These are phyloP conservation scores for Sporothrix phasma DNA, from an alignment of 2,329 filamentous ascomycete genomes.

Conservation along the genomic window DNA sequence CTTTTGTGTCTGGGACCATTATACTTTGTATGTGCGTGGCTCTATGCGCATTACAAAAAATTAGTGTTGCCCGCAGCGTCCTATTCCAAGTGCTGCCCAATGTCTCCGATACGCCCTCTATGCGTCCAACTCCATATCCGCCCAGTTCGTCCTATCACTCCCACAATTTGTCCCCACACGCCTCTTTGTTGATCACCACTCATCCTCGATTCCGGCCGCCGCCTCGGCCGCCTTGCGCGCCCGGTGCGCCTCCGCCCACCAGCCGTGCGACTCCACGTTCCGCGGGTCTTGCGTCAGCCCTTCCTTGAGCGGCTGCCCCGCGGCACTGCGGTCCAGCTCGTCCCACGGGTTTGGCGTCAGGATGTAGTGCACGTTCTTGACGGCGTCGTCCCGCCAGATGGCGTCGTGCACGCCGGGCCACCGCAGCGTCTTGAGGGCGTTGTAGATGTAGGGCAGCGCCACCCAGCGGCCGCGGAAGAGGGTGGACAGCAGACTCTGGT, in stretches of 20 bases:
- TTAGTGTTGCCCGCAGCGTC: not conserved
- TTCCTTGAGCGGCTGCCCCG: slow-evolving; percentile 30
- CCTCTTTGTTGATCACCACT: slow-evolving; percentile 4
- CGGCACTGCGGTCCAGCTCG: slow-evolving; percentile 31
- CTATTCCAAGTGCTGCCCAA: not conserved
- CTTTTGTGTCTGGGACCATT: not conserved
- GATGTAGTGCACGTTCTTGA: slow-evolving; percentile 55
- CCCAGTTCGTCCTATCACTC: not conserved
- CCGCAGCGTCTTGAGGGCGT: slow-evolving; percentile 51
- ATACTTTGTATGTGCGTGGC: not conserved
- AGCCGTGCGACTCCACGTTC: slow-evolving; percentile 40
- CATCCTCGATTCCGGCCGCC: slow-evolving; percentile 17
- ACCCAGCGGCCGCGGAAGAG: slow-evolving; percentile 48
- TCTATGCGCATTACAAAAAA: too few species aligned
- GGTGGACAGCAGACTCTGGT: slow-evolving; percentile 48
- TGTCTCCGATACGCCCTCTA: not conserved
- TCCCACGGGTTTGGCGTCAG: slow-evolving; percentile 51
- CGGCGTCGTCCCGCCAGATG: slow-evolving; percentile 48
- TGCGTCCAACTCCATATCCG: not conserved
- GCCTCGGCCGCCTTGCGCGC: slow-evolving; percentile 23
- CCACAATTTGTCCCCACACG: not conserved
- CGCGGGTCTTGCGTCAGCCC: slow-evolving; percentile 25
- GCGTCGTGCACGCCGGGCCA: slow-evolving; percentile 38
- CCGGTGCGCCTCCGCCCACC: slow-evolving; percentile 45
- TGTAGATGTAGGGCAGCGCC: slow-evolving; percentile 49